Evolutionary conservation across 225 moss, liverwort and hornwort species (phyloP), one percentile per base, ranked within the genome.

Genomic region (Polytrichum formosum): DNA sequence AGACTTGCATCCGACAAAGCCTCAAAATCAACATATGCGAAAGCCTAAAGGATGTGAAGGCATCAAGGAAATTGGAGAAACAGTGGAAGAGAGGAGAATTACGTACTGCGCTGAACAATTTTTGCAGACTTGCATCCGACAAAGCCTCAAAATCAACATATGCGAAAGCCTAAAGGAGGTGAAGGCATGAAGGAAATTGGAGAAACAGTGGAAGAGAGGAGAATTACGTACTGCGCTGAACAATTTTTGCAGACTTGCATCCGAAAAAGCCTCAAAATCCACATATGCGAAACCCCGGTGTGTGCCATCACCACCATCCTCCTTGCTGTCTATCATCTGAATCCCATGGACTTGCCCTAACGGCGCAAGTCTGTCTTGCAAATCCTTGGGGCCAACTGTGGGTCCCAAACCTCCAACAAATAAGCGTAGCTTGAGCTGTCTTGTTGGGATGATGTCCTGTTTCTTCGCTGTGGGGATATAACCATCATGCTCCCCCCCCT

Each of bases 251-350:
- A 98, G 89, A 77, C 88, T 87, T 8, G 91, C 92, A 70, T 94
- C 86, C 37, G 86, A 86, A 30, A 88, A 77, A 23, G 91, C 94
- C 70, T 90, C 88, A 59, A 94, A 98, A 23, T 98, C 97, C 46
- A 94, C 91, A 61, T 88, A 92, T 0, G 94, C 94, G 71, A 94
- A 98, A 4, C 94, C 94, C 55, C 94, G 88, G 67, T 98, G 94
- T 3, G 81, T 73, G 61, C 70, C 79, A 66, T 69, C 81, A 13
- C 67, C 55, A 64, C 74, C 76, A 69, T 78, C 89, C 62, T 56
- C 54, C 78, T 85, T 92, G 53, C 79, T 75, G 31, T 83, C 72
- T 69, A 85, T 80, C 70, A 89, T 71, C 56, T 79, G 68, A 55
- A 95, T 81, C 62, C 46, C 77, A 23, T 86, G 84, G 35, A 95